Evolutionary conservation across 2,329 filamentous ascomycete species (phyloP), one percentile per base, ranked within the genome.

Genomic region (Penicillium sp.): DNA sequence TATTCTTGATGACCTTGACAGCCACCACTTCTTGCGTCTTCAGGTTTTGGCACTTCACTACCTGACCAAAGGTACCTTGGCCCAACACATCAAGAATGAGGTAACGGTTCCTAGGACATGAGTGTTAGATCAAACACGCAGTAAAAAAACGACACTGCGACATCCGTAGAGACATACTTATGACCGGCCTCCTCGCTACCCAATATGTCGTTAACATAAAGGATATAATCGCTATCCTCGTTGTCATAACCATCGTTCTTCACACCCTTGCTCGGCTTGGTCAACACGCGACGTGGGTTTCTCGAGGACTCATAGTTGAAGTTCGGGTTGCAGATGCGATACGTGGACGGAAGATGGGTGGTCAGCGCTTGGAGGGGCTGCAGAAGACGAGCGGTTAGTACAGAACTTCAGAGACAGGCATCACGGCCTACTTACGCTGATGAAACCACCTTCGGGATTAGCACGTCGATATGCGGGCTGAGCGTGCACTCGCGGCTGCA

Each of bases 191-290:
- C 95, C 79, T 99, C 95, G 14, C 94, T 98, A 10, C 95, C 95
- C 57, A 99, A 82, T 66, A 99, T 99, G 75, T 99, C 95, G 76
- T 99, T 99, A 71, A 99, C 95, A 71, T 98, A 99, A 68, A 99
- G 86, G 72, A 99, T 99, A 75, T 99, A 99, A 75, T 99, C 95
- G 77, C 95, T 98, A 70, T 99, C 95, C 76, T 99, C 95, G 69
- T 99, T 99, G 75, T 99, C 95, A 73, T 95, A 99, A 4, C 95
- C 95, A 80, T 99, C 95, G 73, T 99, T 99, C 84, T 99, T 99
- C 64, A 91, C 87, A 14, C 95, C 95, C 80, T 99, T 99, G 85
- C 95, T 98, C 7, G 95, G 95, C 78, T 99, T 99, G 16, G 95
- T 99, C 68, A 99, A 84, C 53, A 99, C 95, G 76, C 95, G 87